phyloP scores from a whole-genome alignment of 352 stramenopile genomes.

The Peronosclerospora sorghi region DNA sequence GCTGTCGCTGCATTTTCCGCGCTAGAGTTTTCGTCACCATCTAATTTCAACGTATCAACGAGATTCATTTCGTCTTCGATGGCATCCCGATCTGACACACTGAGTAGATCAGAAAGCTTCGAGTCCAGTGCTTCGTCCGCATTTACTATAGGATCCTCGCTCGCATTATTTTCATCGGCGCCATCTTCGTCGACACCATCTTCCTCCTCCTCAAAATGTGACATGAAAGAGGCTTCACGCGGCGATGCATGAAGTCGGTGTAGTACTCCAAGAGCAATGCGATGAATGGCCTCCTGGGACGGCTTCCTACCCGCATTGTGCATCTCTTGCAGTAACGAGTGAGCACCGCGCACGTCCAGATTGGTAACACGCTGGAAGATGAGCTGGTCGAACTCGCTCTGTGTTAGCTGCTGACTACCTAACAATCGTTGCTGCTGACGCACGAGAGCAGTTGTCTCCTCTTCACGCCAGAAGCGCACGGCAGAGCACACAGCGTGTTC shows the following conservation, averaged over 20 bases:
- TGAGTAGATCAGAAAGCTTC: slow-evolving; percentile 24
- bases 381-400: slow-evolving; percentile 51
- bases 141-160: slow-evolving; percentile 3
- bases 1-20: slow-evolving; percentile 10
- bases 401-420: slow-evolving; percentile 14
- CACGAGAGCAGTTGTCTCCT: slow-evolving; percentile 43
- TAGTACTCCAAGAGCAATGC: slow-evolving; percentile 50
- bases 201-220: slow-evolving; percentile 1
- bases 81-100: slow-evolving; percentile 26
- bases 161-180: slow-evolving; percentile 6
- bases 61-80: slow-evolving; percentile 40
- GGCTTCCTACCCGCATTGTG: slow-evolving; percentile 63
- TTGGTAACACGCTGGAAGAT: slow-evolving; percentile 51
- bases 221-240: background rate
- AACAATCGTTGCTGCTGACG: slow-evolving; percentile 44
- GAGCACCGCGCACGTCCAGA: slow-evolving; percentile 36
- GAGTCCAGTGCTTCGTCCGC: slow-evolving; percentile 18
- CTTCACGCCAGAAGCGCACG: slow-evolving; percentile 44
- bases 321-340: slow-evolving; percentile 67
- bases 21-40: slow-evolving; percentile 28
- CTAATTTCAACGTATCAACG: slow-evolving; percentile 24
- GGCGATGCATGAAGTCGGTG: slow-evolving; percentile 23
- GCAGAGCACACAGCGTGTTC: slow-evolving; percentile 43
- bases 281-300: slow-evolving; percentile 56
- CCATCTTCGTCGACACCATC: slow-evolving; percentile 1